Base-by-base conservation (phyloP, 306 rosid species). In the Comarum palustre region DNA sequence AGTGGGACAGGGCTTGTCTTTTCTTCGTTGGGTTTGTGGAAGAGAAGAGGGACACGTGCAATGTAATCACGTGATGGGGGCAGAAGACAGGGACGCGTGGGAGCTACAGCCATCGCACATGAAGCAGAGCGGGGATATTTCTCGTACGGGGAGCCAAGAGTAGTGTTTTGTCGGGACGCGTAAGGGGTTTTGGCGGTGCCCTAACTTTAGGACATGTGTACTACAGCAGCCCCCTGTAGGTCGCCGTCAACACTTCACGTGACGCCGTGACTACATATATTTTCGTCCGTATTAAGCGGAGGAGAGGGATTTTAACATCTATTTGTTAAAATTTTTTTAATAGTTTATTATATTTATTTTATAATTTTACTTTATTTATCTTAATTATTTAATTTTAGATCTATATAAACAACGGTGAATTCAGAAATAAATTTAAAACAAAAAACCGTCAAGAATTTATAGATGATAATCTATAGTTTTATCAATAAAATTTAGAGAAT, bases 31-130 rank as follows among this genome's bases (percentile, higher is more conserved):
- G 60, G 66, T 2, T 0, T 58, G 22, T 4, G 43, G 85, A 65
- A 70, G 73, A 75, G 41, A 38, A 76, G 50, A 1, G 4, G 72
- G 43, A 74, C 75, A 77, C 82, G 89, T 77, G 82, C 78, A 74
- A 78, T 89, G 87, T 60, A 3, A 0, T 59, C 20, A 15, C n/a
- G 65, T 29, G 14, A 41, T 1, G 0, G 24, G 16, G 22, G 5
- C 13, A 17, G 32, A 71, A 71, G 14, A 15, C 6, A 9, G 13
- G 57, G 78, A 87, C 75, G n/a, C 75, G 74, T 75, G 82, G 54
- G 46, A 4, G n/a, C 8, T 65, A 86, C 90, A 70, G 0, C 2
- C 10, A 31, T 15, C 15, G 46, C 61, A 31, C 34, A n/a, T n/a
- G n/a, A n/a, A n/a, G n/a, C 1, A 6, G 12, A 19, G 8, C 7